Base-by-base conservation (phyloP, 495 filamentous ascomycete genomes). In the Penicilliopsis zonata region DNA sequence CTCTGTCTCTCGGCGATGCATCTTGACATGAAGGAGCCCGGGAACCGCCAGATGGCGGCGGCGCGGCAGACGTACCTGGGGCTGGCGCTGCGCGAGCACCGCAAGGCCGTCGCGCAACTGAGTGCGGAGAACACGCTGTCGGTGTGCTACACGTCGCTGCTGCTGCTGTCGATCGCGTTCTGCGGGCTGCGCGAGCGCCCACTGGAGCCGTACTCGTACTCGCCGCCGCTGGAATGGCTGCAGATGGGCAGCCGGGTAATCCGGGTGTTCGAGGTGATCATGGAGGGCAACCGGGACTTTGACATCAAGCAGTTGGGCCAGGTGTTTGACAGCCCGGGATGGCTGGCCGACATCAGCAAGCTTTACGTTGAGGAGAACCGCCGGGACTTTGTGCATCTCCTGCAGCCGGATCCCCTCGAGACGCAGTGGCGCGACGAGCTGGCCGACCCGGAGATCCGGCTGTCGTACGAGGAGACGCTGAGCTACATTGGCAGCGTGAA, bases 391-490 rank as follows among this genome's bases (percentile, higher is more conserved):
- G 6, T 23, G 10, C 21, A 23, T 23, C 10, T 23, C 6, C 21
- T 23, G 21, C 21, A 10, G 13, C 57, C 59, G 4, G 59, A 65
- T 35, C 34, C 37, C 3, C 50, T 55, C 1, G 58, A 59, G 4
- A 35, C 47, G 13, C 44, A 60, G 18, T 65, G 59, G 57, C 26
- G 61, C 36, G 7, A 36, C 20, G 59, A 60, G 35, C 29, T 30
- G 2, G 56, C 52, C 54, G 40, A 48, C 28, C 19, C 34, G 2
- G 47, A 55, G 2, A 46, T 45, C 8, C 36, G 47, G 15, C 31
- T 40, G 10, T 42, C 50, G 9, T 65, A 65, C 36, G 41, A 52
- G 23, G 18, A 35, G 3, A 43, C 52, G 1, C 34, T 63, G 3
- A 38, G 41, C 34, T 57, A 44, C 29, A 38, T 65, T 21, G 55